Evolutionary conservation across 2,329 filamentous ascomycete genomes (phyloP), one percentile per base, ranked within the genome.

Genomic region (Hypoxylon sp.): DNA sequence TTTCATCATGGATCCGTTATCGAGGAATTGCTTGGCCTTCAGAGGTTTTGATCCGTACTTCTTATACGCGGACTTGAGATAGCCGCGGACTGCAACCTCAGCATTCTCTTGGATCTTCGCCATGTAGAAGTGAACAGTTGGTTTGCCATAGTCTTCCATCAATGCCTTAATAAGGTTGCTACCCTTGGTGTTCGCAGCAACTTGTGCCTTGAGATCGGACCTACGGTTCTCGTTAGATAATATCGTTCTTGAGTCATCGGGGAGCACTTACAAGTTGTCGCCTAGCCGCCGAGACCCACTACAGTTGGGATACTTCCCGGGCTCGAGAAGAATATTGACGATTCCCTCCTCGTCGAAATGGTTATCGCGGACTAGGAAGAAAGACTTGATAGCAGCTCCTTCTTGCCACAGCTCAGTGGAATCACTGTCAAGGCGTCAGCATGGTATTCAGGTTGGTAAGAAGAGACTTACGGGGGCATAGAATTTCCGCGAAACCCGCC

Each of bases 11-110:
- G 67, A 68, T 6, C 70, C 68, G 15, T 92, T 89, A 65, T 92
- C 89, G 87, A 92, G 90, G 74, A 86, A 89, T 64, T 92, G 89
- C 11, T 84, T 78, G 0, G 89, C 88, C 20, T 81, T 81, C 1
- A 91, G 77, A 37, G 88, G 85, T 9, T 60, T 85, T 20, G 55
- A 62, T 54, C 47, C 70, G 63, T 47, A 88, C 81, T 58, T 84
- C 80, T 2, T 87, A 67, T 43, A 75, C 20, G 50, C 51, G 9
- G 49, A 69, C 68, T 60, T 75, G 60, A 65, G 49, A 23, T 74
- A 58, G 17, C 48, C 52, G 15, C 74, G 72, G 1, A 76, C 73
- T 0, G 74, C 72, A 3, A 66, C 48, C 54, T 79, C 77, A 10
- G 77, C 77, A 20, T 75, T 79, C 41, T 70, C 63, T 57, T 78